Evolutionary conservation across 306 rosid genomes (phyloP).

Genomic region (Albizia julibrissin): DNA sequence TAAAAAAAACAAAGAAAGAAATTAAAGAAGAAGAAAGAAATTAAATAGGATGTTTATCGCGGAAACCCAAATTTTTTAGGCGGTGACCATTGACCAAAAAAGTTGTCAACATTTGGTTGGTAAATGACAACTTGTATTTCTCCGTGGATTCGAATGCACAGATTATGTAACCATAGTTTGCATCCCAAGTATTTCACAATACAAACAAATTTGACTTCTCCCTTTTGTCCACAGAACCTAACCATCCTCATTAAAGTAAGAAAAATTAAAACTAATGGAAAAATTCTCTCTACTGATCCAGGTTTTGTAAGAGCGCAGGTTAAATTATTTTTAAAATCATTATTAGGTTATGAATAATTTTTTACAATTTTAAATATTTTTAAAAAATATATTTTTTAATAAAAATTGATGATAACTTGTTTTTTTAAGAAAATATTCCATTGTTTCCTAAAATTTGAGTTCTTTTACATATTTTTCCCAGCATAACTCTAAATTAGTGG

Average conservation of each 20-base stretch:
- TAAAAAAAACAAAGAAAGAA: too few species aligned
- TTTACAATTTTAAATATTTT: neutral
- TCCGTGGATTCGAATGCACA: neutral
- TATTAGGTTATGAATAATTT: neutral
- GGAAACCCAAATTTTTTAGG: too few species aligned
- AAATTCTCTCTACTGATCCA: neutral
- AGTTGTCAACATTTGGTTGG: neutral
- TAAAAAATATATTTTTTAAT: neutral
- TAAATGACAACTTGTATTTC: neutral
- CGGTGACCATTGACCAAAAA: too few species aligned
- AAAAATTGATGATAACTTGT: neutral
- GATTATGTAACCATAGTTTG: neutral
- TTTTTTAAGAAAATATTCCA: neutral
- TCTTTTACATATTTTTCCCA: neutral
- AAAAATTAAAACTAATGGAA: neutral
- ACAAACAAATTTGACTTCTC: neutral
- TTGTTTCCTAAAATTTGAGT: neutral
- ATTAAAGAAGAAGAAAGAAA: too few species aligned
- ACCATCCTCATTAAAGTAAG: neutral
- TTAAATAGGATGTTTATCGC: too few species aligned
- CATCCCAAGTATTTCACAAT: neutral
- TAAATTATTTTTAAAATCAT: neutral
- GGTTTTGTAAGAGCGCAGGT: neutral
- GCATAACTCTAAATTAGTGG: neutral
- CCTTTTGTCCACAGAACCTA: neutral